Evolutionary conservation across 176 grass and related monocot genomes (phyloP).

Genomic region (Poa pratensis): DNA sequence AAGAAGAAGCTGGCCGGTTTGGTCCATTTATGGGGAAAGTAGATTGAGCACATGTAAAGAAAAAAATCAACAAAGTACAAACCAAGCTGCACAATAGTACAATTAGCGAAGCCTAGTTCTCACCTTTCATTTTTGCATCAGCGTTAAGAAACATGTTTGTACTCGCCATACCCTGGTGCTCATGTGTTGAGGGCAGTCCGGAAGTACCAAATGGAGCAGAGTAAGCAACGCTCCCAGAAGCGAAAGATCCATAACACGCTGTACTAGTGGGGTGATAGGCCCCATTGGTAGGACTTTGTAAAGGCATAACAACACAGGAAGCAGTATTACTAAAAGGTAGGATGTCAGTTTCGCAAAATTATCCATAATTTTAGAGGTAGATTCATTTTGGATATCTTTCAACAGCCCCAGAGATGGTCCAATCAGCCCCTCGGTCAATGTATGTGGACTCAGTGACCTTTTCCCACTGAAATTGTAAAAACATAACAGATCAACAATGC

Average conservation of each 20-base stretch:
- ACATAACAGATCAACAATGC: slow-evolving; percentile 13
- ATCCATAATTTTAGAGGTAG: slow-evolving; percentile 69
- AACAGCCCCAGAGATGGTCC: slow-evolving; percentile 48
- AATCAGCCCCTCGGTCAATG: slow-evolving; percentile 41
- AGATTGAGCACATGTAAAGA: slow-evolving; percentile 41
- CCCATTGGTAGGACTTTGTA: slow-evolving; percentile 94
- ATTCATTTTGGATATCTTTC: slow-evolving; percentile 94
- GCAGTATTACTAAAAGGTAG: slow-evolving; percentile 64
- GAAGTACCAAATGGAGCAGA: slow-evolving; percentile 45
- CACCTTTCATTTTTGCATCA: slow-evolving; percentile 42
- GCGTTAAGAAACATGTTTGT: slow-evolving; percentile 18
- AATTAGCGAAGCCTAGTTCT: not conserved
- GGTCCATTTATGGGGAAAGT: slow-evolving; percentile 38
- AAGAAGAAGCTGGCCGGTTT: slow-evolving; percentile 1
- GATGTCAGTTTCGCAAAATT: slow-evolving; percentile 64
- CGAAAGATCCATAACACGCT: slow-evolving; percentile 48
- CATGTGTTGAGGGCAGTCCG: not conserved
- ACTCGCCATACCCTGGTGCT: slow-evolving; percentile 27
- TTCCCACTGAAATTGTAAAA: slow-evolving; percentile 82
- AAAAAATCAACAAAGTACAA: slow-evolving; percentile 22
- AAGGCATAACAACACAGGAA: slow-evolving; percentile 94
- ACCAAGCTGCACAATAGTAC: slow-evolving; percentile 13
- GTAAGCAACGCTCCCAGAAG: slow-evolving; percentile 44
- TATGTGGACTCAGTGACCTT: slow-evolving; percentile 57
- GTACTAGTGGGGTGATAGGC: slow-evolving; percentile 56